Base-by-base conservation (phyloP, 1,139 yeast genomes). In the Pneumocystis oryctolagi region DNA sequence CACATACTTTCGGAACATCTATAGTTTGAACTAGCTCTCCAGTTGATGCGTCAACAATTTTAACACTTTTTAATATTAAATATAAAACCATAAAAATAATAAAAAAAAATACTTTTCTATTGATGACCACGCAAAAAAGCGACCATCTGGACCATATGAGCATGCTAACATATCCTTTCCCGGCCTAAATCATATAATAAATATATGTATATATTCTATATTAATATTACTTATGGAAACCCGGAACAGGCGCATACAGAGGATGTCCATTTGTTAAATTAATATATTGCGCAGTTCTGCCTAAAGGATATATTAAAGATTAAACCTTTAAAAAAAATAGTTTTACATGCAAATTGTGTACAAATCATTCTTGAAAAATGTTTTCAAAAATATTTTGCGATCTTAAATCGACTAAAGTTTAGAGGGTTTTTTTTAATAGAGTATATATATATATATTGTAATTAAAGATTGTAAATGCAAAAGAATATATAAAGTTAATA, bases 1-100 rank as follows among this genome's bases (percentile, higher is more conserved):
- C 97, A 70, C 85, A 84, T 30, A 87, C 87, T 67, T 87, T 89
- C 35, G 77, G 72, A 55, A 82, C 75, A 39, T 78, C 81, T 62
- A 87, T 73, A 20, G 73, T 76, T 61, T 78, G 74, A 62, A 79
- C 71, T 40, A 76, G 66, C 8, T 72, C 71, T 35, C 84, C 84
- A 5, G 78, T 71, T 18, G 75, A 76, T n/a, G 94, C 82, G 67
- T 82, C 79, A 64, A 82, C 77, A 39, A 89, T 79, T 63, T 78
- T 78, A 60, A 88, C 85, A 59, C 72, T 77, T n/a, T 42, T 37
- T 1, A 47, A 35, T 20, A 30, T 39, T 57, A 57, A 57, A 9
- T 25, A 28, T 35, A 57, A 30, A 25, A 57, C 30, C 16, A 25
- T 9, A 39, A 57, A 39, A 20, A 20, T 56, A 12, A 20, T 35